Evolutionary conservation across 371 early-diverging fungal genomes (phyloP).

Genomic region (Lichtheimia ornata): DNA sequence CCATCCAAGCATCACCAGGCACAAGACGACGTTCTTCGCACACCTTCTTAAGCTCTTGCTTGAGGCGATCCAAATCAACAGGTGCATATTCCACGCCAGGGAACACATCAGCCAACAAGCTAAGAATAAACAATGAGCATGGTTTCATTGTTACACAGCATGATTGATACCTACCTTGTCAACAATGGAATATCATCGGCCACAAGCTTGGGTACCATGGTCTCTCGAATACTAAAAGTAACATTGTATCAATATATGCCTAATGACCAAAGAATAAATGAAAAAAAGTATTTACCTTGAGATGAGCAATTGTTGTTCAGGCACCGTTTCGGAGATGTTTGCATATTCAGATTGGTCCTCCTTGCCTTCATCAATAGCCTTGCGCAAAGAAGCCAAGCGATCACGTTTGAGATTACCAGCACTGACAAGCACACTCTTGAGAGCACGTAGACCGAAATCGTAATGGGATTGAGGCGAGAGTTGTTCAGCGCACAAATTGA

Average conservation of each 20-base stretch:
- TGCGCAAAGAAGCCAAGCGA: constrained; percentile 61
- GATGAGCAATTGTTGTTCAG: constrained; percentile 93
- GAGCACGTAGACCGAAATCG: constrained; percentile 98
- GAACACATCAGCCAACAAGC: constrained; percentile 93
- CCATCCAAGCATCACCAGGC: constrained; percentile 85
- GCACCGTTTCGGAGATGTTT: constrained; percentile 63
- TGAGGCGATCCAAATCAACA: constrained; percentile 77
- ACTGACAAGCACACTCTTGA: constrained; percentile 97
- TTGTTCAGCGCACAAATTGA: constrained; percentile 93
- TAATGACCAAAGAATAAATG: neutral
- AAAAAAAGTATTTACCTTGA: constrained; percentile 37
- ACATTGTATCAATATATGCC: constrained; percentile 19
- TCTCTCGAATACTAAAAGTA: constrained; percentile 84
- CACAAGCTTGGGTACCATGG: constrained; percentile 96
- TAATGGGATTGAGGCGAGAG: constrained; percentile 96
- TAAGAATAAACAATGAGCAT: constrained; percentile 18
- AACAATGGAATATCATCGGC: constrained; percentile 91
- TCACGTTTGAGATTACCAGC: constrained; percentile 98
- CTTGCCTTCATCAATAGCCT: constrained; percentile 38
- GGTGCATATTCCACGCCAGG: constrained; percentile 90
- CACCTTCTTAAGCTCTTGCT: constrained; percentile 74
- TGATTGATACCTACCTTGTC: constrained; percentile 52
- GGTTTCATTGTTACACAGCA: neutral
- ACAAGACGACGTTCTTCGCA: constrained; percentile 81
- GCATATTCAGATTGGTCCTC: constrained; percentile 48